These are phyloP conservation scores for Tylopilus subfusipes DNA, from an alignment of 768 basidiomycete species.

Conservation along the genomic window DNA sequence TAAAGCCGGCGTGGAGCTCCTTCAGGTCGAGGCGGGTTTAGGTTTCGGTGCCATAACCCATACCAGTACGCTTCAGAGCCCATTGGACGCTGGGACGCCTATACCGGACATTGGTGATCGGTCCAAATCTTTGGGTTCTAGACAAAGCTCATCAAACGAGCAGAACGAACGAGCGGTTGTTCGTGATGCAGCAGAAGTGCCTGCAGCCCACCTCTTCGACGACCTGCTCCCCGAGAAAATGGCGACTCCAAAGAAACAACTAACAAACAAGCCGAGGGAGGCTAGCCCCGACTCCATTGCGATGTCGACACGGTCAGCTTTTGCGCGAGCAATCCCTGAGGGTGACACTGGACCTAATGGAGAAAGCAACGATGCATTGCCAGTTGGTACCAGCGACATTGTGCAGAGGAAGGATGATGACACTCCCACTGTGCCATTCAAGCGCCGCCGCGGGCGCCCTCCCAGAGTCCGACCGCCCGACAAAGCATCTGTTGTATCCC, in stretches of 20 bases:
- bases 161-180: slow-evolving; percentile 11
- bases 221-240: slow-evolving; percentile 20
- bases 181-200: slow-evolving; percentile 9
- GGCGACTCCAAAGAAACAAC: slow-evolving; percentile 20
- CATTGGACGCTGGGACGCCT: slow-evolving; percentile 25
- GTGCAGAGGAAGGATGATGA: slow-evolving; percentile 5
- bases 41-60: slow-evolving; percentile 12
- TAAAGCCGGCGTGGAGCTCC: slow-evolving; percentile 27
- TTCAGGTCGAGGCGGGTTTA: slow-evolving; percentile 18
- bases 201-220: slow-evolving; percentile 33
- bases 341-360: slow-evolving; percentile 6
- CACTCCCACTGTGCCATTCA: slow-evolving; percentile 16
- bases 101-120: slow-evolving; percentile 14
- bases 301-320: slow-evolving; percentile 18
- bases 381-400: slow-evolving; percentile 1
- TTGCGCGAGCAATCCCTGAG: slow-evolving; percentile 16
- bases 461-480: slow-evolving; percentile 24
- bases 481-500: background rate
- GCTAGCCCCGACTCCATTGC: slow-evolving; percentile 13
- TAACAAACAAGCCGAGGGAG: slow-evolving; percentile 14
- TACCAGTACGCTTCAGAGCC: slow-evolving; percentile 13
- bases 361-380: slow-evolving; percentile 7
- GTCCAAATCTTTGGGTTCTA: slow-evolving; percentile 16
- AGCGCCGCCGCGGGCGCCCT: slow-evolving; percentile 35
- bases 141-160: slow-evolving; percentile 11